Evolutionary conservation across 495 filamentous ascomycete genomes (phyloP).

Genomic region (Aspergillus ostianus): DNA sequence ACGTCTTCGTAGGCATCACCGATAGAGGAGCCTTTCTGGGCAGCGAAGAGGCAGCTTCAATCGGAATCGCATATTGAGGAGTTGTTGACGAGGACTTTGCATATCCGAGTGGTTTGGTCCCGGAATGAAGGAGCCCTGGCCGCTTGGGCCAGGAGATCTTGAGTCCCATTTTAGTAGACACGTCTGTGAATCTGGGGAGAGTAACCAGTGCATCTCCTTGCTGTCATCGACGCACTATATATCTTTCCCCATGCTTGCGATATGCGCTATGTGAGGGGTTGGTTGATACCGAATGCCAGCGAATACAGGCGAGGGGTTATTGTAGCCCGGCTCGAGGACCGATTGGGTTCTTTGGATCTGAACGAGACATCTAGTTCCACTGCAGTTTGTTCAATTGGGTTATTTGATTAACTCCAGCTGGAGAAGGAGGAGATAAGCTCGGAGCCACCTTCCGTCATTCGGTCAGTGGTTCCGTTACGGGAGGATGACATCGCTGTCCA

Average conservation of each 20-base stretch:
- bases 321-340: conserved; percentile 3
- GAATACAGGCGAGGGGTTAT: background rate
- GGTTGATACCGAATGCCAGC: background rate
- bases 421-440: background rate
- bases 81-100: background rate
- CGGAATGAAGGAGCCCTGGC: conserved; percentile 3
- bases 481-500: background rate
- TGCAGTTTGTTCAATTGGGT: background rate
- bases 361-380: background rate
- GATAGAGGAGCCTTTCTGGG: conserved; percentile 50
- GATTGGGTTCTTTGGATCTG: conserved; percentile 2
- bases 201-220: background rate
- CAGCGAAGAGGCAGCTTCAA: conserved; percentile 7
- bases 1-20: conserved; percentile 61
- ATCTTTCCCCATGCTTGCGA: conserved; percentile 2
- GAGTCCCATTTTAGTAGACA: conserved; percentile 7
- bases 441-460: conserved; percentile 4
- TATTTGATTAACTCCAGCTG: background rate
- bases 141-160: conserved; percentile 10
- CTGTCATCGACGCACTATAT: conserved; percentile 11
- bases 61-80: background rate
- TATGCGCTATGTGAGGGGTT: conserved; percentile 12
- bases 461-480: conserved; percentile 8
- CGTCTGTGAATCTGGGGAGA: background rate
- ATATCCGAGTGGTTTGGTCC: background rate